These are phyloP conservation scores for Allomyces arbusculus DNA, from an alignment of 192 early-diverging fungal species.

Conservation along the genomic window DNA sequence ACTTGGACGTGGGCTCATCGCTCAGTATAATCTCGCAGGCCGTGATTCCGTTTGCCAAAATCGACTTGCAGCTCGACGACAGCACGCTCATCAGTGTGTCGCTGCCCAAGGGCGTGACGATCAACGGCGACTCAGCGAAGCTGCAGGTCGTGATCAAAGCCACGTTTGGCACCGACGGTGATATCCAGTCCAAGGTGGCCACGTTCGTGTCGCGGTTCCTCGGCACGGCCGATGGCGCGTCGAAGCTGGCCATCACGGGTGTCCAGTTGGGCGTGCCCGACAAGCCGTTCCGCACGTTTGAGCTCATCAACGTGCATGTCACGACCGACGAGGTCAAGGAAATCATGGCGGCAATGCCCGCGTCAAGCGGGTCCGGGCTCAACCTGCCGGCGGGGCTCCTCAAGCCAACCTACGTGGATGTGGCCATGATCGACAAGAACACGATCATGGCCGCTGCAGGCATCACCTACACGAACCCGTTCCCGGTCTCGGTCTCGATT, in stretches of 20 bases:
- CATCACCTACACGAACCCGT: not conserved
- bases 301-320: not conserved
- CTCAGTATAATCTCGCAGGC: not conserved
- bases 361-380: not conserved
- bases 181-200: not conserved
- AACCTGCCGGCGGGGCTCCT: not conserved
- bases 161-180: not conserved
- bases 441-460: not conserved
- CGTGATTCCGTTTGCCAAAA: not conserved
- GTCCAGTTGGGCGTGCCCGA: not conserved
- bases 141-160: not conserved
- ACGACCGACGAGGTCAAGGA: not conserved
- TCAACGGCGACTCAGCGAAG: not conserved
- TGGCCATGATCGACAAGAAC: not conserved
- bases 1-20: not conserved
- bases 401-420: not conserved
- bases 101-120: not conserved
- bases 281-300: not conserved
- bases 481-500: not conserved
- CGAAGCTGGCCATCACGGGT: not conserved
- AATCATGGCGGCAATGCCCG: not conserved
- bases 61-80: not conserved
- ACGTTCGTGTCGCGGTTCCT: not conserved
- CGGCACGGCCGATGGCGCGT: not conserved
- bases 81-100: not conserved